Conservation (phyloP, 495 filamentous ascomycete genomes). For the Tuber calosporum region DNA sequence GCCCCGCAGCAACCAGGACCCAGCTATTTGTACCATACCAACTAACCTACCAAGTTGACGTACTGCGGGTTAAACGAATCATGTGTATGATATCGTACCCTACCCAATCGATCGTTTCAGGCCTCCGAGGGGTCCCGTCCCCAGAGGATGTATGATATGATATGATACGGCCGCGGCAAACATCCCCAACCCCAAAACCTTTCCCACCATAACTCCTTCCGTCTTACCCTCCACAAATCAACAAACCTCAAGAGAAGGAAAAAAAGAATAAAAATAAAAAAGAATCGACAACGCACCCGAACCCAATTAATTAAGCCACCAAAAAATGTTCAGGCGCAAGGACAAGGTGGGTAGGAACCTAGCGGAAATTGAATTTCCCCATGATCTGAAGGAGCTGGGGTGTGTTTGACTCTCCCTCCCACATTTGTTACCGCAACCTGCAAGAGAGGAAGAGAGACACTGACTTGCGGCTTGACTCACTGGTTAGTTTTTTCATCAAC, state of each 20-base stretch:
- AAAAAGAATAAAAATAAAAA: too few species aligned
- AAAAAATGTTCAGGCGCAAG: conserved; percentile 35
- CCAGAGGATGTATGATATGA: neutral
- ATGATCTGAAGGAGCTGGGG: conserved; percentile 34
- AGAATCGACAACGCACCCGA: conserved; percentile 1
- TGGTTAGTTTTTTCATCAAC: conserved; percentile 36
- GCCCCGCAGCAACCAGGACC: too few species aligned
- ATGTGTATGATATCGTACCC: neutral
- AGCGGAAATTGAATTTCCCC: conserved; percentile 32
- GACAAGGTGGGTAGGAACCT: conserved; percentile 20
- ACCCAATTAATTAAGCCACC: neutral
- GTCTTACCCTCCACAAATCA: neutral
- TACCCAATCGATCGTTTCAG: neutral
- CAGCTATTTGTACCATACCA: neutral
- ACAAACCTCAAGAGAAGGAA: conserved; percentile 1
- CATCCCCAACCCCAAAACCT: conserved; percentile 7
- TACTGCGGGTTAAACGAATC: neutral
- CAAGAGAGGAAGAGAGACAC: conserved; percentile 1
- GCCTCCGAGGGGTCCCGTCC: neutral
- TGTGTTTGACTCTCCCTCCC: conserved; percentile 19
- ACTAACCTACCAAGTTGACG: neutral
- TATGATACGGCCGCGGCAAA: neutral
- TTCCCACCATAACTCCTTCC: neutral
- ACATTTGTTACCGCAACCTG: neutral
- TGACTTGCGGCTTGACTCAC: neutral